Evolutionary conservation across 1,284 basidiomycete genomes (phyloP), one percentile per base, ranked within the genome.

Genomic region (Ustilago hordei): DNA sequence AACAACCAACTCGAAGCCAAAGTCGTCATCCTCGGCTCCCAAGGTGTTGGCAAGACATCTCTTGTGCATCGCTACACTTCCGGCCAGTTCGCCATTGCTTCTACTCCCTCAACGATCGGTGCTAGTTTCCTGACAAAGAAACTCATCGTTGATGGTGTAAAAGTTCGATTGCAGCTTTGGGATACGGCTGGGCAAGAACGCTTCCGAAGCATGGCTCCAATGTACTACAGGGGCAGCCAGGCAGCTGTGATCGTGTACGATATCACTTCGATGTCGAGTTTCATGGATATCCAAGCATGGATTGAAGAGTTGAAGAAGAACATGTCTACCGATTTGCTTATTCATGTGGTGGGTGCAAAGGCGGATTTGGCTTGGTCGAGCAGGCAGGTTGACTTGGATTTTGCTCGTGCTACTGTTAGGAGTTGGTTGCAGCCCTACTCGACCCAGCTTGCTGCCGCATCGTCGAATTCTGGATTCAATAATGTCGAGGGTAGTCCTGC

Each of bases 201-300:
- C 57, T 98, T 97, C 87, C 90, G 95, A 75, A 93, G 92, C 84
- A 95, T 98, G 93, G 95, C 95, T 80, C 95, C 95, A 67, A 97
- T 99, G 93, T 99, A 99, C 89, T 98, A 98, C 90, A 92, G 97
- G 86, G 96, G 95, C 84, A 95, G 95, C 75, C 94, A 96, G 84
- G 96, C 96, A 65, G 96, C 97, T 32, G 91, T 99, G 60, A 90
- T 98, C 73, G 91, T 98, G 81, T 99, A 99, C 88, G 96, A 99
- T 89, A 95, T 99, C 81, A 99, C 97, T 82, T 94, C 93, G 87
- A 89, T 90, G 78, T 89, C 92, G 66, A 93, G 93, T 55, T 96
- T 98, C 88, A 90, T 94, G 70, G 95, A 97, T 86, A 91, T 98
- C 73, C 90, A 92, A 73, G 92, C 93, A 60, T 98, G 96, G 95